These are phyloP conservation scores for Daldinia grandis DNA, from an alignment of 495 filamentous ascomycete species.

Conservation along the genomic window DNA sequence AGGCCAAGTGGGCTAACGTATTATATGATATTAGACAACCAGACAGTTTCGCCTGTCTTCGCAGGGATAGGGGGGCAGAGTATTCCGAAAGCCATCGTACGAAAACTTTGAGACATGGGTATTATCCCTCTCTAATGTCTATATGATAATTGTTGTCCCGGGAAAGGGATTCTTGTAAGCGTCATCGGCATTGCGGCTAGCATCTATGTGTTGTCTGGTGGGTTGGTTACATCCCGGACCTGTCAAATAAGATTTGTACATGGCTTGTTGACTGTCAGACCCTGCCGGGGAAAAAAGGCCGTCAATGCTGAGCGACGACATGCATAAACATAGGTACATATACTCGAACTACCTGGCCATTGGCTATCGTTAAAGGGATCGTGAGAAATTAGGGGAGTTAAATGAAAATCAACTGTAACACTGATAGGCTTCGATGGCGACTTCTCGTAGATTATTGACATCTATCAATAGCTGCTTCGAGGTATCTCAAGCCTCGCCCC, in stretches of 20 bases:
- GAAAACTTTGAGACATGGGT: slow-evolving; percentile 16
- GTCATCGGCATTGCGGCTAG: slow-evolving; percentile 3
- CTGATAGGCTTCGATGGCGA: not conserved
- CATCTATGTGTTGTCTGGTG: not conserved
- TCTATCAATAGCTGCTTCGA: slow-evolving; percentile 16
- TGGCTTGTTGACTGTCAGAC: not conserved
- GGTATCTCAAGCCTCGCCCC: slow-evolving; percentile 24
- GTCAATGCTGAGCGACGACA: not conserved
- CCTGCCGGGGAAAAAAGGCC: not conserved
- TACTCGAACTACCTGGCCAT: not conserved
- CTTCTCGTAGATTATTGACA: slow-evolving; percentile 11
- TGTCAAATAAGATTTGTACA: not conserved
- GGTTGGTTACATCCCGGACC: slow-evolving; percentile 2
- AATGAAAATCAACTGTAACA: not conserved
- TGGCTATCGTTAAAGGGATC: not conserved
- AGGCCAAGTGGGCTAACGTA: slow-evolving; percentile 2
- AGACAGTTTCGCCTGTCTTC: not conserved
- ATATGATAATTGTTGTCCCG: not conserved
- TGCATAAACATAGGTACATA: not conserved
- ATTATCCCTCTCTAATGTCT: slow-evolving; percentile 25
- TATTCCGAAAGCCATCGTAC: slow-evolving; percentile 10
- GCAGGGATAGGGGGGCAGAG: not conserved
- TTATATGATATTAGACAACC: slow-evolving; percentile 24
- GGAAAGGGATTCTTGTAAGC: slow-evolving; percentile 2
- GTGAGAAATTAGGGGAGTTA: not conserved